Conservation (phyloP, 2,329 filamentous ascomycete genomes). For the Capronia americana region DNA sequence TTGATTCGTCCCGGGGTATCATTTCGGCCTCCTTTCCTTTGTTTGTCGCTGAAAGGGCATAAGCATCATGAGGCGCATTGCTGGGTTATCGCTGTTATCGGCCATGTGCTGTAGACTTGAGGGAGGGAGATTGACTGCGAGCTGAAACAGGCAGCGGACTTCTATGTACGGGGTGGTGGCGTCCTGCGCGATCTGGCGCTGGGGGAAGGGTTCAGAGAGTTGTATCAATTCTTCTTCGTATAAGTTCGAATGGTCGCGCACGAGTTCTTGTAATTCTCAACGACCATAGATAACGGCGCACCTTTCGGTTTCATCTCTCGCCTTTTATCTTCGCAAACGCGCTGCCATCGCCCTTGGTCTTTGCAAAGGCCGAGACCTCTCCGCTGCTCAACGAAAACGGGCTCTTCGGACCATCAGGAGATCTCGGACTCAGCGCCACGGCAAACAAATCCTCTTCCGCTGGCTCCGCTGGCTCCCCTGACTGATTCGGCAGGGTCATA, state of each 20-base stretch:
- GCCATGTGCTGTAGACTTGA: neutral
- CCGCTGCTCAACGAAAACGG: conserved; percentile 71
- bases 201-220: conserved; percentile 2
- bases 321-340: conserved; percentile 40
- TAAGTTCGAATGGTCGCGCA: conserved; percentile 24
- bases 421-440: conserved; percentile 82
- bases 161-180: conserved; percentile 18
- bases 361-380: conserved; percentile 44
- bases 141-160: neutral
- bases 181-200: conserved; percentile 8
- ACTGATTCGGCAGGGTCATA: conserved; percentile 25
- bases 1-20: conserved; percentile 1
- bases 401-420: conserved; percentile 82
- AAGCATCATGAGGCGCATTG: conserved; percentile 10
- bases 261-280: conserved; percentile 11
- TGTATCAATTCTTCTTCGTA: conserved; percentile 22
- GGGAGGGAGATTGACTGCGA: neutral
- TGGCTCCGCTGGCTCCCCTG: conserved; percentile 65
- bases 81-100: neutral
- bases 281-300: neutral
- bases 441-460: conserved; percentile 78
- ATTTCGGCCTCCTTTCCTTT: conserved; percentile 1
- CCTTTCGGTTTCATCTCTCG: conserved; percentile 22
- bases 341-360: conserved; percentile 31
- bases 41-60: conserved; percentile 4